phyloP scores from a whole-genome alignment of 108 stramenopile genomes.

The Stephanodiscus minutulus region DNA sequence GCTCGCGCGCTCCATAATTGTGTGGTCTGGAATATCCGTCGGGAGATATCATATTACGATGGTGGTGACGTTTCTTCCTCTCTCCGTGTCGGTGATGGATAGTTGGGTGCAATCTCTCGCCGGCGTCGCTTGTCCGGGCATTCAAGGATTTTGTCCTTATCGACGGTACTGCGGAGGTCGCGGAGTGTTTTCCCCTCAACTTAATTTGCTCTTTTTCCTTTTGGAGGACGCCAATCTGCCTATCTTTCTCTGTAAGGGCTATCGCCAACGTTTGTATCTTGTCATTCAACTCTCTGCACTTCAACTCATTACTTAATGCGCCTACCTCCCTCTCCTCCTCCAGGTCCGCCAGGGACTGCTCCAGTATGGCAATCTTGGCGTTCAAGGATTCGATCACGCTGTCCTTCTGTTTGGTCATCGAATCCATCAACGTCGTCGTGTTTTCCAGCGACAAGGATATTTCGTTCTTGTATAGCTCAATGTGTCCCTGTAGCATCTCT shows the following conservation, averaged over 20 bases:
- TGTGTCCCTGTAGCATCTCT: conserved; percentile 19
- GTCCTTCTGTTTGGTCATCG: conserved; percentile 35
- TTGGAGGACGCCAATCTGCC: conserved; percentile 11
- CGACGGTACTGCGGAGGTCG: too few relatives aligned
- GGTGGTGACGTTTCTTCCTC: not conserved
- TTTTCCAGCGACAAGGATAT: conserved; percentile 20
- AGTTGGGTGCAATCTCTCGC: too few relatives aligned
- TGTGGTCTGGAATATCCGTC: not conserved
- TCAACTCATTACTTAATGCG: not conserved
- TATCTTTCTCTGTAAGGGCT: conserved; percentile 31
- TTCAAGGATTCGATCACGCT: conserved; percentile 34
- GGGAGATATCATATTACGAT: not conserved
- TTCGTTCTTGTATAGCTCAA: conserved; percentile 30
- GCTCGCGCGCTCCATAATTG: not conserved
- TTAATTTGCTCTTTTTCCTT: too few relatives aligned
- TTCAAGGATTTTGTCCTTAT: too few relatives aligned
- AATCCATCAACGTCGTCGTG: conserved; percentile 26
- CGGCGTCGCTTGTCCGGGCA: too few relatives aligned
- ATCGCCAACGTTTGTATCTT: conserved; percentile 35
- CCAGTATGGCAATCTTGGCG: conserved; percentile 32
- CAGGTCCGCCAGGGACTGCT: conserved; percentile 26
- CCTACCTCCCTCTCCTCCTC: conserved; percentile 11
- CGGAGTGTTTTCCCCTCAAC: too few relatives aligned
- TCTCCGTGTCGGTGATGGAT: too few relatives aligned
- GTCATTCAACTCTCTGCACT: conserved; percentile 25